These are phyloP conservation scores for Hyaloperonospora brassicae DNA, from an alignment of 352 stramenopile species.

Conservation along the genomic window DNA sequence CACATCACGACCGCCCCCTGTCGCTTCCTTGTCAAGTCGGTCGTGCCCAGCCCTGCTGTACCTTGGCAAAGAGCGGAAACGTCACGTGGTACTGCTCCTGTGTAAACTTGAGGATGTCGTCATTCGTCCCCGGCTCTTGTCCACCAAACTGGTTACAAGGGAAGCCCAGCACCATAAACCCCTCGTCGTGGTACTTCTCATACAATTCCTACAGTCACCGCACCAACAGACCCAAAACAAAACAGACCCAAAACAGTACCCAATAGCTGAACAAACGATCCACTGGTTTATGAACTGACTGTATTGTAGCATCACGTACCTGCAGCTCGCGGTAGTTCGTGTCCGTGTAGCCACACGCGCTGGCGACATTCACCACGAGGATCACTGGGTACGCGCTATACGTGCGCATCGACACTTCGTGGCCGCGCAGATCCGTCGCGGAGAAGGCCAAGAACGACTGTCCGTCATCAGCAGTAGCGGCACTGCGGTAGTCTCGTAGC, in stretches of 20 bases:
- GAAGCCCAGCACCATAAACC: constrained; percentile 88
- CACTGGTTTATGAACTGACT: neutral
- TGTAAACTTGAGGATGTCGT: constrained; percentile 73
- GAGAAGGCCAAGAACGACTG: constrained; percentile 53
- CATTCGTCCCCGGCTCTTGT: constrained; percentile 74
- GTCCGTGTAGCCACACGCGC: constrained; percentile 48
- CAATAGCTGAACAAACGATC: neutral
- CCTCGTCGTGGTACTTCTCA: constrained; percentile 59
- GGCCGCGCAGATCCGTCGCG: constrained; percentile 40
- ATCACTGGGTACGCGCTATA: constrained; percentile 57
- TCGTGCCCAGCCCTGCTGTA: constrained; percentile 7
- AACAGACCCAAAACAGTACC: neutral
- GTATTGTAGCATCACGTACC: neutral
- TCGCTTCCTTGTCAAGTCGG: neutral
- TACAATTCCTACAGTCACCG: constrained; percentile 44
- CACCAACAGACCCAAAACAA: neutral
- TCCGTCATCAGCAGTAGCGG: neutral
- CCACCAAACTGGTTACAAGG: constrained; percentile 94
- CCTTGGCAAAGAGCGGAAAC: constrained; percentile 86
- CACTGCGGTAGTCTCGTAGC: neutral
- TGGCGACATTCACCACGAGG: constrained; percentile 79
- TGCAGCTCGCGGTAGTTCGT: constrained; percentile 5
- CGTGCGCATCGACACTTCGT: constrained; percentile 35
- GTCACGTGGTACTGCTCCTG: constrained; percentile 62
- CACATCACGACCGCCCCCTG: constrained; percentile 1